Percentiles rank a stretch among this genome's conserved stretches.
Conservation (phyloP, 371 early-diverging fungal genomes). For the Mucor velutinosus region DNA sequence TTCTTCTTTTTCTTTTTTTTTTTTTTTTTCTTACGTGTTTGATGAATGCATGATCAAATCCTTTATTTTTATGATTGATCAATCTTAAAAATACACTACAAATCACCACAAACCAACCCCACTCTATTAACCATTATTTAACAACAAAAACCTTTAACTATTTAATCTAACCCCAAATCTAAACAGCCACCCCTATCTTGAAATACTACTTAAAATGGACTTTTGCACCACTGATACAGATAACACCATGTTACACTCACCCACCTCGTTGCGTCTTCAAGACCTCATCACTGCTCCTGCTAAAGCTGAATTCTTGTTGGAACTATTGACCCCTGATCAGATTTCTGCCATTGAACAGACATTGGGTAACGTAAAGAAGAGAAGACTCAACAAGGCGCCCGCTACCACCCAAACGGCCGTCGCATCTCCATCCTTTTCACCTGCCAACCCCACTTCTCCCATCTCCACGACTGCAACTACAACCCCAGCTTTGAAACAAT, state of each 20-base stretch:
- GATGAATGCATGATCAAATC: not conserved
- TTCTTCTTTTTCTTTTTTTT: not conserved
- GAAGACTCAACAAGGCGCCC: slow-evolving; percentile 29
- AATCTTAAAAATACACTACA: not conserved
- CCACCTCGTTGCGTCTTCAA: slow-evolving; percentile 38
- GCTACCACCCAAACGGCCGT: not conserved
- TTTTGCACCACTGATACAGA: slow-evolving; percentile 27
- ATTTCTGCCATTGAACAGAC: slow-evolving; percentile 39
- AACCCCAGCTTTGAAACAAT: slow-evolving; percentile 8
- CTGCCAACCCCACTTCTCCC: not conserved
- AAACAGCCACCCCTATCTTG: slow-evolving; percentile 14
- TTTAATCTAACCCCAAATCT: slow-evolving; percentile 14
- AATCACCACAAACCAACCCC: slow-evolving; percentile 5
- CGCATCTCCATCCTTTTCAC: not conserved
- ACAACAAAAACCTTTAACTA: not conserved
- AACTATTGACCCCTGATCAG: slow-evolving; percentile 39
- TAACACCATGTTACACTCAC: slow-evolving; percentile 26
- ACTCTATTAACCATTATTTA: slow-evolving; percentile 1
- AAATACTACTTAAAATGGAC: slow-evolving; percentile 32
- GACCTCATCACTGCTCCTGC: slow-evolving; percentile 37
- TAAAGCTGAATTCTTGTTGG: slow-evolving; percentile 38
- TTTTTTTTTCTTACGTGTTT: not conserved
- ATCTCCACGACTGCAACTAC: not conserved
- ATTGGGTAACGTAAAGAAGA: slow-evolving; percentile 38
- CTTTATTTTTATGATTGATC: not conserved